Base-by-base conservation (phyloP, 2,329 filamentous ascomycete genomes). In the Juglanconis oblonga region DNA sequence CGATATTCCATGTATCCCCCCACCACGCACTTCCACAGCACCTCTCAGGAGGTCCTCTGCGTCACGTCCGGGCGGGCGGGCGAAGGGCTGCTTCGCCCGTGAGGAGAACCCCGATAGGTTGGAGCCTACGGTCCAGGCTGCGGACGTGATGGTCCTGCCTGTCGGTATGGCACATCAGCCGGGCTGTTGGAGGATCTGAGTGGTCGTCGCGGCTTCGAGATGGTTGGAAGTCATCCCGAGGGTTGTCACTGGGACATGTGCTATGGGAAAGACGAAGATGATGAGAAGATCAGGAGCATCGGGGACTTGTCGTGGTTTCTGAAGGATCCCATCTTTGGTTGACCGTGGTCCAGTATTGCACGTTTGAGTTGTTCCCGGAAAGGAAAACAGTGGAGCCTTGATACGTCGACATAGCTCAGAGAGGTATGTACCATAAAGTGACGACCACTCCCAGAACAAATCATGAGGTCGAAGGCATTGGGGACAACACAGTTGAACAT, bases 201-300 rank as follows among this genome's bases (percentile, higher is more conserved):
- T 32, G 47, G 17, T 7, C 29, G 36, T 13, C 76, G 78, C 2
- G 77, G 73, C 1, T 90, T 90, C 68, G 73, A 83, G 68, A 89
- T 90, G 87, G 81, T 90, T 0, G 88, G 87, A 1, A 81, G 79
- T 52, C 90, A 91, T 76, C 87, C 86, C 0, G 73, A 65, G 31
- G 81, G 79, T 0, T 75, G 74, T 14, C 78, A 76, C 17, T 91
- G 86, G 86, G 87, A 90, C 71, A 90, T 91, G 88, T 90, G 87
- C 66, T 89, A 90, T 74, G 87, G 87, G 1, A 76, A 76, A 55
- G 67, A 76, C 42, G 82, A 77, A 0, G 87, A 89, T 68, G 80
- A 83, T 67, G 69, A 71, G 6, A 82, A 82, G 66, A 71, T 81
- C 6, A 71, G 78, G 59, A 69, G 65, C 6, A 87, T 88, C 51